These are phyloP conservation scores for Oryza meridionalis DNA, from an alignment of 176 grass and related monocot genomes.

Conservation along the genomic window DNA sequence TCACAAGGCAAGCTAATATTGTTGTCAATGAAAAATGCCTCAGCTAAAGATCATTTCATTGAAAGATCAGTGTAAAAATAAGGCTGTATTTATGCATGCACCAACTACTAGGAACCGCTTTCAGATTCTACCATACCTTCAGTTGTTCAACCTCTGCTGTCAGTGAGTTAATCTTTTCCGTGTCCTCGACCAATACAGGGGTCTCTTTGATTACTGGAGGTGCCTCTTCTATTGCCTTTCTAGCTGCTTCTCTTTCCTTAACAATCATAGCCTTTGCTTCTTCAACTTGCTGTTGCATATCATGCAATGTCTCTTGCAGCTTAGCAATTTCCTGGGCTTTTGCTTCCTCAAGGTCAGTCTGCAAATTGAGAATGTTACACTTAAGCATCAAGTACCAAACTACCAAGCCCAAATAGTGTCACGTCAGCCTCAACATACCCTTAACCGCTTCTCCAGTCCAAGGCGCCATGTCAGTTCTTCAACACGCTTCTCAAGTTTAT, in stretches of 20 bases:
- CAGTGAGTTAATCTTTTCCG: conserved; percentile 78
- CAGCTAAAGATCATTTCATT: conserved; percentile 7
- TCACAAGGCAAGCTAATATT: conserved; percentile 18
- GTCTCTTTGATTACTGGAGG: conserved; percentile 95
- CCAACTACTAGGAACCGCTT: background rate
- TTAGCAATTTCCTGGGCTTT: conserved; percentile 88
- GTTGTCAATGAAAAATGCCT: conserved; percentile 20
- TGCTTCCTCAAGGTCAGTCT: conserved; percentile 92
- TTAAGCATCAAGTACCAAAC: conserved; percentile 24
- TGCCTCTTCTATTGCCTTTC: conserved; percentile 96
- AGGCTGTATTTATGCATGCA: background rate
- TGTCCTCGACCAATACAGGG: conserved; percentile 84
- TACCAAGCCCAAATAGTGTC: conserved; percentile 16
- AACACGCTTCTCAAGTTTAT: conserved; percentile 99
- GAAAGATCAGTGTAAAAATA: conserved; percentile 1
- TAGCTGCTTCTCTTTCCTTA: conserved; percentile 93
- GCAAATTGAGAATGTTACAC: conserved; percentile 47
- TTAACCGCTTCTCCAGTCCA: conserved; percentile 86
- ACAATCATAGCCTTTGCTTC: conserved; percentile 65
- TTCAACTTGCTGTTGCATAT: conserved; percentile 80
- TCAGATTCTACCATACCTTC: conserved; percentile 61
- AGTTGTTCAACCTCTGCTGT: conserved; percentile 70
- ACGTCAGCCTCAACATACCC: conserved; percentile 43
- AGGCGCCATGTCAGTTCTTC: conserved; percentile 94
- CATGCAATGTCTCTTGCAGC: conserved; percentile 75